Evolutionary conservation across 495 filamentous ascomycete genomes (phyloP).

Genomic region (Tetracladium setigerum): DNA sequence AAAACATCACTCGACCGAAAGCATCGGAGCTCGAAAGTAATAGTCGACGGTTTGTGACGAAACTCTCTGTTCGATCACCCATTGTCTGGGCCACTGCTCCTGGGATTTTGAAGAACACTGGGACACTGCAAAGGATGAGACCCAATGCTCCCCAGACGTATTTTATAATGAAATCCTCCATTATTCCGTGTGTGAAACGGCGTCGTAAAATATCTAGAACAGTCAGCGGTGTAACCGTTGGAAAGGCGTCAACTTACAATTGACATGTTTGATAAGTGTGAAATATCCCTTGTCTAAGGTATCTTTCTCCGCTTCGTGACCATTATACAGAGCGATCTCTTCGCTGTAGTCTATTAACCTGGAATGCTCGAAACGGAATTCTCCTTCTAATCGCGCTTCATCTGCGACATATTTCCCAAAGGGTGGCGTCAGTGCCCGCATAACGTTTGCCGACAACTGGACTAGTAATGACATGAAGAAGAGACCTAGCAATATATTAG

Average conservation of each 20-base stretch:
- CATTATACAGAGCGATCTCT: conserved; percentile 86
- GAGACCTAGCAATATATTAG: conserved; percentile 11
- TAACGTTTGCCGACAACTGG: conserved; percentile 83
- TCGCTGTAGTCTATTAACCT: conserved; percentile 91
- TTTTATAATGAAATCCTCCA: conserved; percentile 99
- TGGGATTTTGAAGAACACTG: conserved; percentile 91
- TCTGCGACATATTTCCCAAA: conserved; percentile 98
- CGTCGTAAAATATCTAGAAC: conserved; percentile 64
- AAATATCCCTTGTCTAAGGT: conserved; percentile 97
- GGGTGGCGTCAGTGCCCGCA: conserved; percentile 93
- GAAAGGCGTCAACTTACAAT: conserved; percentile 34
- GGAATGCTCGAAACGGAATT: conserved; percentile 93
- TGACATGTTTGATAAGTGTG: conserved; percentile 97
- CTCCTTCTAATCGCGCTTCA: conserved; percentile 87
- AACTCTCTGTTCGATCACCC: conserved; percentile 89
- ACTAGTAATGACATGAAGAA: conserved; percentile 92
- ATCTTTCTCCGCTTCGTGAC: conserved; percentile 95
- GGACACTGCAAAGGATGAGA: conserved; percentile 87
- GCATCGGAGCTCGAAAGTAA: conserved; percentile 88
- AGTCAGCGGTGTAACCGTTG: neutral
- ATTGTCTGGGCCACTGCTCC: conserved; percentile 63
- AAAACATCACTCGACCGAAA: conserved; percentile 95
- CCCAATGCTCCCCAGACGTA: conserved; percentile 98
- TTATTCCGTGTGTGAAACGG: conserved; percentile 89
- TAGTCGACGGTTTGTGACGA: conserved; percentile 90